Percentiles rank a stretch among this genome's conserved stretches.
phyloP scores from a whole-genome alignment of 2,329 filamentous ascomycete genomes.

The Arthrobotrys megalospora region DNA sequence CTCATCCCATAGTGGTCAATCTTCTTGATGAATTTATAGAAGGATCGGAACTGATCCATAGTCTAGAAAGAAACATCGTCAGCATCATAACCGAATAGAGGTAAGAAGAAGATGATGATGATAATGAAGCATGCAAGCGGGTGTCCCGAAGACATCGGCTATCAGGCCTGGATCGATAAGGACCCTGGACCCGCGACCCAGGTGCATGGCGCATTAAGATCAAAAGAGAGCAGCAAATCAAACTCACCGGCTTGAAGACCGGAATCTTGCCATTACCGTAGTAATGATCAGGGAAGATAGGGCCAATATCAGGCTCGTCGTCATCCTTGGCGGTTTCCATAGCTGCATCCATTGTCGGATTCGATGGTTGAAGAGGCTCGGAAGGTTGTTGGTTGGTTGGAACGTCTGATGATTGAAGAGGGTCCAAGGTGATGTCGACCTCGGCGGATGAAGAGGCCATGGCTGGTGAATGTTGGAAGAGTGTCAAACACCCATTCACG shows the following conservation, averaged over 20 bases:
- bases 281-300: conserved; percentile 88
- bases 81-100: conserved; percentile 16
- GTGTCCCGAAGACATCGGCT: too few species aligned
- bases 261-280: conserved; percentile 86
- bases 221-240: conserved; percentile 26
- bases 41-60: conserved; percentile 94
- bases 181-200: conserved; percentile 4
- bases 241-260: conserved; percentile 86
- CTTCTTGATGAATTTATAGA: conserved; percentile 90
- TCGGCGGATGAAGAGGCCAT: conserved; percentile 53
- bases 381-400: conserved; percentile 16
- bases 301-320: conserved; percentile 78
- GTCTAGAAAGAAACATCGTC: conserved; percentile 69
- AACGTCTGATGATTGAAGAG: background rate
- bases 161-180: background rate
- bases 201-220: conserved; percentile 4
- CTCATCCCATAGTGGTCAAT: conserved; percentile 97
- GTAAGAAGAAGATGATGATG: background rate
- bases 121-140: background rate
- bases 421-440: conserved; percentile 29
- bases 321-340: conserved; percentile 63
- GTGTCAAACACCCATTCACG: conserved; percentile 53
- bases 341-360: conserved; percentile 17
- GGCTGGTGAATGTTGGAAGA: conserved; percentile 30
- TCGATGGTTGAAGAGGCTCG: background rate